These are phyloP conservation scores for Monascus ruber DNA, from an alignment of 2,329 filamentous ascomycete genomes.

Conservation along the genomic window DNA sequence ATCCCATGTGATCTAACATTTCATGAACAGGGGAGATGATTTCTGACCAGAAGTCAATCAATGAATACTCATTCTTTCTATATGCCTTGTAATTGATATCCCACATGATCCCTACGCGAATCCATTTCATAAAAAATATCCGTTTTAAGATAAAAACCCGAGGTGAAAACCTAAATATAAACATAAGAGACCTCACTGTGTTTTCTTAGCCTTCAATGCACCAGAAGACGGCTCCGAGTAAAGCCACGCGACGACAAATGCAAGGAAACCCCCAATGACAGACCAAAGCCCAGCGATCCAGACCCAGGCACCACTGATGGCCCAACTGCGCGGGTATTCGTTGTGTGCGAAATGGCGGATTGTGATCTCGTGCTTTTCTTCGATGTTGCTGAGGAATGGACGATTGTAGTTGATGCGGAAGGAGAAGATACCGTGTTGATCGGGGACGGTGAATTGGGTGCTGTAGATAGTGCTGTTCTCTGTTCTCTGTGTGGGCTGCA, in stretches of 20 bases:
- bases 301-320: constrained; percentile 83
- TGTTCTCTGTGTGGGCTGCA: constrained; percentile 48
- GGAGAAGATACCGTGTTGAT: constrained; percentile 99
- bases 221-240: constrained; percentile 50
- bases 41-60: no score
- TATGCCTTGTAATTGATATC: no score
- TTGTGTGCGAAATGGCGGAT: constrained; percentile 95
- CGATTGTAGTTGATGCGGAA: constrained; percentile 97
- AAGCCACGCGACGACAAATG: constrained; percentile 80
- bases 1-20: no score
- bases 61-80: no score
- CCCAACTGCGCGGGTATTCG: constrained; percentile 85
- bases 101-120: no score
- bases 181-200: constrained; percentile 19
- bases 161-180: no score
- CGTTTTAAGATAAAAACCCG: no score
- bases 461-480: constrained; percentile 62
- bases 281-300: constrained; percentile 84
- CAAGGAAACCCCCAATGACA: constrained; percentile 73
- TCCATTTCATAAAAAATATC: no score
- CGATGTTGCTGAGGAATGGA: constrained; percentile 75
- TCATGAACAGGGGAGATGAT: no score
- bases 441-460: constrained; percentile 68
- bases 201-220: constrained; percentile 36
- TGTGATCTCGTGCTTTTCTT: constrained; percentile 90